Conservation (phyloP, 495 filamentous ascomycete species). For the Aspergillus conjunctus region DNA sequence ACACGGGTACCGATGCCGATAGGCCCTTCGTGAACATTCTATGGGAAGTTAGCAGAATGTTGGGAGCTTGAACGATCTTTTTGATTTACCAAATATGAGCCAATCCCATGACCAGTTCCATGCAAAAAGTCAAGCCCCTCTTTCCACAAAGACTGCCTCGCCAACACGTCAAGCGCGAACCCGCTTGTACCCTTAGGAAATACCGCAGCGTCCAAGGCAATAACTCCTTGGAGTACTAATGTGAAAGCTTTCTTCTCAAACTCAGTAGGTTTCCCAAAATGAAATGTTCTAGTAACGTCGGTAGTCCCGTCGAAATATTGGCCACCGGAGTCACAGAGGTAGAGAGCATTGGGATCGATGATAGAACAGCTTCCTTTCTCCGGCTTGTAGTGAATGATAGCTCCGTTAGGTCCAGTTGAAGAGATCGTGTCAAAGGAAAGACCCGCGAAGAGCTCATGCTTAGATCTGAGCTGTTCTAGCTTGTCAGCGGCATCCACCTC, state of each 20-base stretch:
- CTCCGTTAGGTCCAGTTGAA: conserved; percentile 91
- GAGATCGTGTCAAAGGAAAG: conserved; percentile 97
- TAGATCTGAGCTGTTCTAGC: conserved; percentile 78
- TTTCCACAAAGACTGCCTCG: conserved; percentile 90
- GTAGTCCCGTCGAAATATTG: conserved; percentile 97
- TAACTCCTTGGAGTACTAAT: conserved; percentile 93
- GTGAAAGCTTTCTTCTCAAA: conserved; percentile 93
- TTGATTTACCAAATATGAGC: conserved; percentile 70
- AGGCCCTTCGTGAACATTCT: conserved; percentile 97
- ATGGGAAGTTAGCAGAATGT: conserved; percentile 24
- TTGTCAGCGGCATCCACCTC: conserved; percentile 92
- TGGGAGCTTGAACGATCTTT: not conserved
- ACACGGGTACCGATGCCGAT: conserved; percentile 93
- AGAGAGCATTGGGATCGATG: conserved; percentile 86
- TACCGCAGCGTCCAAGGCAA: conserved; percentile 80
- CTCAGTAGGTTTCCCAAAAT: conserved; percentile 83
- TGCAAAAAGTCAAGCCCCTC: conserved; percentile 94
- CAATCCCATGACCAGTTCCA: conserved; percentile 95
- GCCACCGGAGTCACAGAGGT: conserved; percentile 95
- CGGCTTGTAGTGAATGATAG: conserved; percentile 97
- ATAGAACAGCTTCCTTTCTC: conserved; percentile 77
- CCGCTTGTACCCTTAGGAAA: conserved; percentile 96
- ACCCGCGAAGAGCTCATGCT: conserved; percentile 82
- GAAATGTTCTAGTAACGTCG: conserved; percentile 90
- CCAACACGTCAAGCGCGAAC: conserved; percentile 85